phyloP scores from a whole-genome alignment of 441 rosid genomes.

The Biscutella auriculata region DNA sequence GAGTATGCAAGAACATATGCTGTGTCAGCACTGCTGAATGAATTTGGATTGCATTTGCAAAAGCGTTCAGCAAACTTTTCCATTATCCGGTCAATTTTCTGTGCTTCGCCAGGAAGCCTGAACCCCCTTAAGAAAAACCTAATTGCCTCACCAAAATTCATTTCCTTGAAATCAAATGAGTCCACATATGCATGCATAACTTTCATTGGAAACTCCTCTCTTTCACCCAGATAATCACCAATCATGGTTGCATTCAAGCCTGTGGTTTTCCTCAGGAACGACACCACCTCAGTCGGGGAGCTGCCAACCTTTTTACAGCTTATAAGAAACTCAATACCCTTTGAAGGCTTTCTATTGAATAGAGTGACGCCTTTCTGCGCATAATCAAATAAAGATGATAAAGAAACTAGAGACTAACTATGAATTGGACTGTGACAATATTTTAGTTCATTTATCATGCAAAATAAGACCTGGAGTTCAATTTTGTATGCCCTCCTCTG shows the following conservation, averaged over 20 bases:
- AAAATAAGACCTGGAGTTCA: constrained; percentile 74
- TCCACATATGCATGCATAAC: constrained; percentile 99
- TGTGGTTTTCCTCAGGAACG: constrained; percentile 57
- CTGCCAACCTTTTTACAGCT: constrained; percentile 60
- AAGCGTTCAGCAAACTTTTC: constrained; percentile 97
- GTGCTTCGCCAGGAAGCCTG: constrained; percentile 97
- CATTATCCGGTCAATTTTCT: constrained; percentile 97
- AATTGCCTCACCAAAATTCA: constrained; percentile 88
- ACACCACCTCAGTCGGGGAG: constrained; percentile 77
- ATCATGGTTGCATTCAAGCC: constrained; percentile 81
- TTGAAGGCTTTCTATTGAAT: constrained; percentile 88
- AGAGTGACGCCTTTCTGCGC: constrained; percentile 87
- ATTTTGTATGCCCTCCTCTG: constrained; percentile 89
- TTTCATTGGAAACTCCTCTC: constrained; percentile 79
- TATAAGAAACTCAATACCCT: constrained; percentile 83
- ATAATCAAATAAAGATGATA: constrained; percentile 26
- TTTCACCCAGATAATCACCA: constrained; percentile 96
- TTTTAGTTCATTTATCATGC: not conserved
- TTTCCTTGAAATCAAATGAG: constrained; percentile 78
- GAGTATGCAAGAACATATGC: constrained; percentile 99
- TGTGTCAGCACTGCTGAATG: constrained; percentile 93
- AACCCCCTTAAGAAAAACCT: constrained; percentile 93
- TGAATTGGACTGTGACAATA: not conserved
- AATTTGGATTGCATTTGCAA: constrained; percentile 87
- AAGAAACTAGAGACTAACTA: too few relatives aligned